Evolutionary conservation across 2,329 filamentous ascomycete species (phyloP).

Genomic region (Ascochyta koolunga): DNA sequence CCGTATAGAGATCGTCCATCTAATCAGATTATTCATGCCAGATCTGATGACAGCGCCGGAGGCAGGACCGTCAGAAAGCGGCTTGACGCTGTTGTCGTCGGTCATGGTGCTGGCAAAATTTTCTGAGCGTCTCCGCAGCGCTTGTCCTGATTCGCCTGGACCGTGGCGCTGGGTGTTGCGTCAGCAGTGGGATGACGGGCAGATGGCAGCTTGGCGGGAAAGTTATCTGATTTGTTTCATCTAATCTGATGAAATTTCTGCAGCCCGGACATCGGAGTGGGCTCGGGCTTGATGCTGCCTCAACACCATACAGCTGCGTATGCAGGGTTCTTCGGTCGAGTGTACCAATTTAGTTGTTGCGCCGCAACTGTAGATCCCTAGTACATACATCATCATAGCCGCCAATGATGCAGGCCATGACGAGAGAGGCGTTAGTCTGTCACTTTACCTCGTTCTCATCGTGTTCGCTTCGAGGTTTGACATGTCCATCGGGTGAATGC

Average conservation of each 20-base stretch:
- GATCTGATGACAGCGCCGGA: conserved; percentile 41
- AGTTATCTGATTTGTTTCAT: conserved; percentile 24
- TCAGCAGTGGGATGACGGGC: conserved; percentile 28
- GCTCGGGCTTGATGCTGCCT: conserved; percentile 19
- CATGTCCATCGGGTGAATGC: conserved; percentile 1
- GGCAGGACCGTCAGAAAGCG: conserved; percentile 16
- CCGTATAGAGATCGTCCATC: conserved; percentile 27
- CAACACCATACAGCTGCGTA: conserved; percentile 17
- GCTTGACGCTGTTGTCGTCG: conserved; percentile 14
- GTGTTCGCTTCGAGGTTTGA: conserved; percentile 4
- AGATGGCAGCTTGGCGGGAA: conserved; percentile 22
- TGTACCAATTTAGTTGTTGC: conserved; percentile 29
- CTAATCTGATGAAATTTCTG: conserved; percentile 36
- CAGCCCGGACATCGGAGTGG: conserved; percentile 27
- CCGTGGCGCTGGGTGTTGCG: conserved; percentile 13
- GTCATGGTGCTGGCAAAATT: conserved; percentile 39
- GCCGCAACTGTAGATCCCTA: conserved; percentile 23
- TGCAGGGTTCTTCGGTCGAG: conserved; percentile 28
- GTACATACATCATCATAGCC: conserved; percentile 21
- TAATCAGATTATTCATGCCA: conserved; percentile 27
- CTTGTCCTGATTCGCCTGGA: conserved; percentile 23
- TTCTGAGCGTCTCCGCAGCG: conserved; percentile 34
- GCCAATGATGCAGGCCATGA: conserved; percentile 25
- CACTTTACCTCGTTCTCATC: background rate
- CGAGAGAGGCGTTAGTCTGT: conserved; percentile 29